Conservation (phyloP, 306 rosid genomes). For the Glycine soja region DNA sequence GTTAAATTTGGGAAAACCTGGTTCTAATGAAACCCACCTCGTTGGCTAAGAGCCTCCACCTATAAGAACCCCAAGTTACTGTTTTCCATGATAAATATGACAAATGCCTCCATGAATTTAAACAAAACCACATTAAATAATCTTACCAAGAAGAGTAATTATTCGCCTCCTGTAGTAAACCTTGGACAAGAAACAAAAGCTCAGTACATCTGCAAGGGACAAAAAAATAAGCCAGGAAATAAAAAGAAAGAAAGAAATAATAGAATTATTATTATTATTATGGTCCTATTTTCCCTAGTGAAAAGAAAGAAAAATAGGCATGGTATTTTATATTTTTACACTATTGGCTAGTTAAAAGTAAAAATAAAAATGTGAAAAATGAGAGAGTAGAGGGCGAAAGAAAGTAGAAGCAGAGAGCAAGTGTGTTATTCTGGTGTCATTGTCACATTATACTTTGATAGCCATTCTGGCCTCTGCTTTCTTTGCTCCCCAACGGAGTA, state of each 20-base stretch:
- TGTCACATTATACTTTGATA: constrained; percentile 58
- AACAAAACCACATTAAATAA: constrained; percentile 29
- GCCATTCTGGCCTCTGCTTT: constrained; percentile 41
- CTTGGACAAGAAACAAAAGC: constrained; percentile 44
- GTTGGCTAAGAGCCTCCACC: not conserved
- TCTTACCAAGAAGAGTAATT: constrained; percentile 22
- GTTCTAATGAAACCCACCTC: not conserved
- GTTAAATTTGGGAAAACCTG: constrained; percentile 21
- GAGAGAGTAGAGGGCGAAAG: constrained; percentile 39
- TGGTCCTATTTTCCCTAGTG: not conserved
- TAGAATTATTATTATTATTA: not conserved
- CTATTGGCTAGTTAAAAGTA: not conserved
- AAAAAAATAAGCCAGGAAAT: not conserved
- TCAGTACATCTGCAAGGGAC: constrained; percentile 51
- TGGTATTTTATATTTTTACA: too few relatives aligned
- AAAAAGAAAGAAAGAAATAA: constrained; percentile 16
- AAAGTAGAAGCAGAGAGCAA: constrained; percentile 32
- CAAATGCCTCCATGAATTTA: not conserved
- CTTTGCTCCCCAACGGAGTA: constrained; percentile 47
- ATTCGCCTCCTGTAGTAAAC: constrained; percentile 12
- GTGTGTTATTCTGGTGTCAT: too few relatives aligned
- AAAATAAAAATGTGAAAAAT: constrained; percentile 30
- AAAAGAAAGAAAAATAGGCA: not conserved
- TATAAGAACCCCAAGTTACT: constrained; percentile 24
- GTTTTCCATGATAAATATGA: not conserved